Base-by-base conservation (phyloP, 2,329 filamentous ascomycete species). In the Microsporum canis region DNA sequence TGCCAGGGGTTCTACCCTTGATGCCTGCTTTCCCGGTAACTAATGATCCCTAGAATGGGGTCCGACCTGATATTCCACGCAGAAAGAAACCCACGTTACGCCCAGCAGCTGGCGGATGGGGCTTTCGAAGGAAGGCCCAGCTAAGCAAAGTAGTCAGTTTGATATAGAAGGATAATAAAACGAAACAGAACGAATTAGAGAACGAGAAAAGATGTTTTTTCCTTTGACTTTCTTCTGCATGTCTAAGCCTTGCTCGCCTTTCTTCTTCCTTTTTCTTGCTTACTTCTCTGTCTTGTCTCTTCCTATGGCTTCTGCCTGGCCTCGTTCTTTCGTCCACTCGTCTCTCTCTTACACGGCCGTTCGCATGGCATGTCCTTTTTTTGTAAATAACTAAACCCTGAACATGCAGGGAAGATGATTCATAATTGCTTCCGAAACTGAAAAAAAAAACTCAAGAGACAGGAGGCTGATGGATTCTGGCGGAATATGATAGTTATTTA, bases 381-480 rank as follows among this genome's bases (percentile, higher is more conserved):
- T 23, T 23, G 17, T 23, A 23, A 17, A 23, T 23, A 23, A 23
- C 17, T 23, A 23, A 23, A 23, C 17, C 17, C 17, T 23, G 17
- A 23, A 23, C 17, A 17, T 17, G 45, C 45, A 51, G 45, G 23
- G 45, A 51, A 51, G 27, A 27, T 55, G 49, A 55, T 55, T 55
- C 51, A 55, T 55, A 17, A 55, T 23, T 55, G n/a, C 12, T 55
- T 23, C 51, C 51, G 31, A 55, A 55, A 55, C 51, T 55, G 51
- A 14, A 55, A 55, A 55, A n/a, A 36, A 33, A 4, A 23, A 3
- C 5, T 8, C 23, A 17, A 34, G 49, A 53, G 23, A 55, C 23
- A 55, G 10, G 51, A 55, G 51, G 51, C 51, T 55, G 51, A 55
- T 55, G 51, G 51, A 55, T 55, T 33, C 51, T 51, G 45, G 45